Conservation (phyloP, 306 rosid species). For the Ammopiptanthus mongolicus region DNA sequence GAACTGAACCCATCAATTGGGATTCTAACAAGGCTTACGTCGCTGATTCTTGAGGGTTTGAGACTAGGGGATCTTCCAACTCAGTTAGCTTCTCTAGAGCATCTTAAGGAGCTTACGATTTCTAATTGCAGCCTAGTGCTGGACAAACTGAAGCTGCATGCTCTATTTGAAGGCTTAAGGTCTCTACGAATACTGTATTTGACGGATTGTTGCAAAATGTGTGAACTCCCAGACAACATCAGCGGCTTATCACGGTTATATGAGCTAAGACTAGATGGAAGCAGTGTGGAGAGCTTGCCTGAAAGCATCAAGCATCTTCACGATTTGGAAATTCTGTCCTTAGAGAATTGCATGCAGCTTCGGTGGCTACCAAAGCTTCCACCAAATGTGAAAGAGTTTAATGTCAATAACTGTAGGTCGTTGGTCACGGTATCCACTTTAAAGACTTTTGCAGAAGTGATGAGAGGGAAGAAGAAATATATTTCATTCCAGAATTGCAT, state of each 20-base stretch:
- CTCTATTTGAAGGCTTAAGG: background rate
- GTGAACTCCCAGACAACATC: background rate
- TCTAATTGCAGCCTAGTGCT: too few species aligned
- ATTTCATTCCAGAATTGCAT: background rate
- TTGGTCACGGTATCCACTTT: background rate
- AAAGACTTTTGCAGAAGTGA: background rate
- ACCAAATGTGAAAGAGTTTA: background rate
- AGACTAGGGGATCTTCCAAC: too few species aligned
- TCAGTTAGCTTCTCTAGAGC: too few species aligned
- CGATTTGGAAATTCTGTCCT: fast-evolving
- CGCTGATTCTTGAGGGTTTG: background rate
- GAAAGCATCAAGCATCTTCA: background rate
- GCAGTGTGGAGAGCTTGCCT: background rate
- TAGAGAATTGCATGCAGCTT: background rate
- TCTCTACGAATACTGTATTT: background rate
- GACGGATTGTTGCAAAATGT: background rate
- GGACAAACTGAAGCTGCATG: too few species aligned
- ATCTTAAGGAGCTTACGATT: too few species aligned
- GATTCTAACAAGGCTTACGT: background rate
- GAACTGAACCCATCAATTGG: background rate
- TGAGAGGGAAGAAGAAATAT: background rate
- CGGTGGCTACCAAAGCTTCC: constrained; percentile 17
- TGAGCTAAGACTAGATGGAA: background rate
- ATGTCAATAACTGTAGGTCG: background rate
- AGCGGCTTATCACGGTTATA: background rate